Percentiles rank a stretch among this genome's conserved stretches.
These are phyloP conservation scores for Pichia sp. DNA, from an alignment of 1,139 yeast species.

Conservation along the genomic window DNA sequence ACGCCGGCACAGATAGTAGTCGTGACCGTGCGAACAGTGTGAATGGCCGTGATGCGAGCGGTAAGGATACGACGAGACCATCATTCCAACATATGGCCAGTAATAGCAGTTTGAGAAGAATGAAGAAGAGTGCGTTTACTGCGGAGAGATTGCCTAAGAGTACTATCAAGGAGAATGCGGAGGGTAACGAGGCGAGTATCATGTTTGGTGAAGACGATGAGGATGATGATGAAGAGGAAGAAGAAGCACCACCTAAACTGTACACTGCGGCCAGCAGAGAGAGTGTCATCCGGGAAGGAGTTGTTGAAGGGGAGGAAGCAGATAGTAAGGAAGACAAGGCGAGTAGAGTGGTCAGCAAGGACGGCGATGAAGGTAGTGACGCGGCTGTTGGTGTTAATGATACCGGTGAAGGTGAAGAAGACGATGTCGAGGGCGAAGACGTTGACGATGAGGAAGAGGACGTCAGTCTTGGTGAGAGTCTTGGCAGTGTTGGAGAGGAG, in stretches of 20 bases:
- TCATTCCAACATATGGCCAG: not conserved
- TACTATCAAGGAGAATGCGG: constrained; percentile 64
- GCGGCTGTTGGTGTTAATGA: not conserved
- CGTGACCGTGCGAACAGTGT: not conserved
- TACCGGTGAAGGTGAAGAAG: constrained; percentile 5
- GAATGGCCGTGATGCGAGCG: not conserved
- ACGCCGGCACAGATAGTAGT: not conserved
- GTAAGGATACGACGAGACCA: not conserved
- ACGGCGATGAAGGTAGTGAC: not conserved
- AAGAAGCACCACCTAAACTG: not conserved
- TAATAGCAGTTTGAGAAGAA: constrained; percentile 18
- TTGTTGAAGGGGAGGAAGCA: not conserved
- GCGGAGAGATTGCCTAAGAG: constrained; percentile 80
- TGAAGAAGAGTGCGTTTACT: constrained; percentile 49
- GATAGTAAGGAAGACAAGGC: not conserved
- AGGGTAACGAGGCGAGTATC: constrained; percentile 58
- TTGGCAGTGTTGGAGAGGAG: not conserved
- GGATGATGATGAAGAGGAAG: not conserved
- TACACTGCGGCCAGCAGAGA: too few species aligned
- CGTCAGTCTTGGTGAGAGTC: not conserved
- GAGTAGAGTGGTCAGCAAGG: too few species aligned
- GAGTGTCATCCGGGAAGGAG: too few species aligned
- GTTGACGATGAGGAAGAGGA: not conserved
- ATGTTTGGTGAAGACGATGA: constrained; percentile 36
- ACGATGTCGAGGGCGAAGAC: too few species aligned